Percentiles rank a stretch among this genome's conserved stretches.
Evolutionary conservation across 805 yeast genomes (phyloP).

Genomic region (Starmerella etchellsii): DNA sequence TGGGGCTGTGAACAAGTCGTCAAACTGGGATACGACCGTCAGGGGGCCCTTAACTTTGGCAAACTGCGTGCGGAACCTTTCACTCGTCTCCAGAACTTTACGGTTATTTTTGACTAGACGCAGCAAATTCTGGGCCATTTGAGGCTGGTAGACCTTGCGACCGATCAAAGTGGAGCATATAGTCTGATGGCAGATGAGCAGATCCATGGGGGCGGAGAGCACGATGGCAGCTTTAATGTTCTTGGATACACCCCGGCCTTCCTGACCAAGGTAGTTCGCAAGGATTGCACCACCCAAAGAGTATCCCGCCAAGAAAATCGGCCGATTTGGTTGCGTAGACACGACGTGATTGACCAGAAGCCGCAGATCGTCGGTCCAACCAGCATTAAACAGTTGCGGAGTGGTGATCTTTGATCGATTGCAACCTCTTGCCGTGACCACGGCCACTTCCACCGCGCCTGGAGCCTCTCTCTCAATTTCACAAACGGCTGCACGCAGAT

Average conservation of each 20-base stretch:
- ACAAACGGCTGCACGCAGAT: slow-evolving; percentile 48
- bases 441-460: slow-evolving; percentile 47
- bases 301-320: slow-evolving; percentile 58
- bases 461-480: slow-evolving; percentile 15
- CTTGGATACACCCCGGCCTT: slow-evolving; percentile 27
- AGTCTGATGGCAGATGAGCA: slow-evolving; percentile 36
- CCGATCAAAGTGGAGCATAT: slow-evolving; percentile 36
- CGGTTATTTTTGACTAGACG: slow-evolving; percentile 35
- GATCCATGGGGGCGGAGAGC: slow-evolving; percentile 65
- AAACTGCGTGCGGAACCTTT: slow-evolving; percentile 25
- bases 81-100: slow-evolving; percentile 27
- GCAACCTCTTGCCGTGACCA: slow-evolving; percentile 66
- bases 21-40: slow-evolving; percentile 43
- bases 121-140: slow-evolving; percentile 38
- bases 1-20: slow-evolving; percentile 49
- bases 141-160: slow-evolving; percentile 36
- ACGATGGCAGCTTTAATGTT: slow-evolving; percentile 43
- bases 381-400: slow-evolving; percentile 56
- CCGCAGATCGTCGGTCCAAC: slow-evolving; percentile 59
- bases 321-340: slow-evolving; percentile 43
- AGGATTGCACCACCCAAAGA: slow-evolving; percentile 68
- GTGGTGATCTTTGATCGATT: slow-evolving; percentile 55
- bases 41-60: slow-evolving; percentile 12
- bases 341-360: slow-evolving; percentile 41
- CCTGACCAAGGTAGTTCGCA: slow-evolving; percentile 60